Evolutionary conservation across 1,284 basidiomycete species (phyloP).

Genomic region (Moesziomyces globuligerus): DNA sequence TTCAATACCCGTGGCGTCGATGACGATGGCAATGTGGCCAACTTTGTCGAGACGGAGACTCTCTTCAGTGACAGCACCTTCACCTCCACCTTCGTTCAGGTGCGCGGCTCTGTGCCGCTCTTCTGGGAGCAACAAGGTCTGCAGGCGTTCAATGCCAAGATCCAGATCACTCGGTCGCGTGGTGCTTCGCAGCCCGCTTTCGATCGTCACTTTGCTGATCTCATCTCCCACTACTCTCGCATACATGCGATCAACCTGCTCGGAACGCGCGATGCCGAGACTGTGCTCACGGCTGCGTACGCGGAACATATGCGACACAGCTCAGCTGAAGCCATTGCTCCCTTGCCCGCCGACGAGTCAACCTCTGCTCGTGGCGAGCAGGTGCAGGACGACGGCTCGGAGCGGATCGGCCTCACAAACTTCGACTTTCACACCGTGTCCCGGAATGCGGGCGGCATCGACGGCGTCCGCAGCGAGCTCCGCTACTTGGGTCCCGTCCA

Average conservation of each 20-base stretch:
- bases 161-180: constrained; percentile 77
- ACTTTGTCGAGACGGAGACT: constrained; percentile 97
- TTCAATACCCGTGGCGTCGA: constrained; percentile 98
- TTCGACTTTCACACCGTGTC: constrained; percentile 94
- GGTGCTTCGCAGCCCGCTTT: constrained; percentile 92
- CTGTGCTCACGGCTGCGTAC: constrained; percentile 83
- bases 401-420: constrained; percentile 74
- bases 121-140: constrained; percentile 99
- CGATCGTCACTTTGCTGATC: constrained; percentile 87
- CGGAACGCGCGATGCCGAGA: constrained; percentile 79
- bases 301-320: constrained; percentile 56
- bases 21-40: constrained; percentile 95
- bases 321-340: constrained; percentile 43
- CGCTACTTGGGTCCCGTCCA: constrained; percentile 70
- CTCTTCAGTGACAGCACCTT: constrained; percentile 84
- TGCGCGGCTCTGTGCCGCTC: constrained; percentile 82
- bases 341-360: constrained; percentile 23
- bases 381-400: constrained; percentile 35
- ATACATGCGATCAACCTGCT: constrained; percentile 65
- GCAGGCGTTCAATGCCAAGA: constrained; percentile 62
- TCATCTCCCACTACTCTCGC: constrained; percentile 68
- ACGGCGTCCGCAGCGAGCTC: constrained; percentile 81
- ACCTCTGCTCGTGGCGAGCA: constrained; percentile 7
- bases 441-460: constrained; percentile 80
- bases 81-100: constrained; percentile 88